Conservation (phyloP, 2,329 filamentous ascomycete genomes). For the Sarocladiaceae sp. region DNA sequence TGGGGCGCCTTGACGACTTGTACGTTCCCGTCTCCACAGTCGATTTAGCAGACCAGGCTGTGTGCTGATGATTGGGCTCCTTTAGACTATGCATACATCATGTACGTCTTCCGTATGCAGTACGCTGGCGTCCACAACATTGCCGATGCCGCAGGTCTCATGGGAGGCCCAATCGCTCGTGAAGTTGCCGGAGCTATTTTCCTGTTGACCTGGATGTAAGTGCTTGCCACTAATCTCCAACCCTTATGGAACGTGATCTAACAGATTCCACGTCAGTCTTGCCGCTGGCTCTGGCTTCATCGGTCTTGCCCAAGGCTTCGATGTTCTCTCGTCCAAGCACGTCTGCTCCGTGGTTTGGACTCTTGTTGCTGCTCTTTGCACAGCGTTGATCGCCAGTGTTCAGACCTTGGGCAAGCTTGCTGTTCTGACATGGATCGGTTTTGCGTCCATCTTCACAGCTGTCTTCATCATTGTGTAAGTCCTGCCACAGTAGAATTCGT, state of each 20-base stretch:
- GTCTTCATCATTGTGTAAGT: conserved; percentile 17
- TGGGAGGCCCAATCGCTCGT: conserved; percentile 42
- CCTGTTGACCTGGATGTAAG: conserved; percentile 27
- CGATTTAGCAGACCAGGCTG: not conserved
- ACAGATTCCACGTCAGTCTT: conserved; percentile 15
- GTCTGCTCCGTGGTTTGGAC: conserved; percentile 36
- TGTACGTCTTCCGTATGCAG: conserved; percentile 19
- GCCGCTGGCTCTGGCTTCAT: conserved; percentile 34
- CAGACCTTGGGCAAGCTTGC: conserved; percentile 26
- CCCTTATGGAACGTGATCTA: not conserved
- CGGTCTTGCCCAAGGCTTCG: conserved; percentile 34
- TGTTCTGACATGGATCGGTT: conserved; percentile 28
- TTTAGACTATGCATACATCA: conserved; percentile 20
- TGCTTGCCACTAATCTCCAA: not conserved
- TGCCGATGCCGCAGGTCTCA: conserved; percentile 45
- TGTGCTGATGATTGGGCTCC: not conserved
- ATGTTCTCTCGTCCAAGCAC: conserved; percentile 33
- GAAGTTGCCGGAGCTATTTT: conserved; percentile 33
- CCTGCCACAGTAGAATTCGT: not conserved
- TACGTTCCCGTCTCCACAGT: conserved; percentile 11
- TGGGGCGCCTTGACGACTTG: conserved; percentile 19
- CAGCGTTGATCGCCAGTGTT: conserved; percentile 27
- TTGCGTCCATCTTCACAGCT: conserved; percentile 22
- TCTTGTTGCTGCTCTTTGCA: conserved; percentile 25
- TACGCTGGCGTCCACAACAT: conserved; percentile 38